Evolutionary conservation across 768 basidiomycete species (phyloP), one percentile per base, ranked within the genome.

Genomic region (Naematelia aurantialba): DNA sequence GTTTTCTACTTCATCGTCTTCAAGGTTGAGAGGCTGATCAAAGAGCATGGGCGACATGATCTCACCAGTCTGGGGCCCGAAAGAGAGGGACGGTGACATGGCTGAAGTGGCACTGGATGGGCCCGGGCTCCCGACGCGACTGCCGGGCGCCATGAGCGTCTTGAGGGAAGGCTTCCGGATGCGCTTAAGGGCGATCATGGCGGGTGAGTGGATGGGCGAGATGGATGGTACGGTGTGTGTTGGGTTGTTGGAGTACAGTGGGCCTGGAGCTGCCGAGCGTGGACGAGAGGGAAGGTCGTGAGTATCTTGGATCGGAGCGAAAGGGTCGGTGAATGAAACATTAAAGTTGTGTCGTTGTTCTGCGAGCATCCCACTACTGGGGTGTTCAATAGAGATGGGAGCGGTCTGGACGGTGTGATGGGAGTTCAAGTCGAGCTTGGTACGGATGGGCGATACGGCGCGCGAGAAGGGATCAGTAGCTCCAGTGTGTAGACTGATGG

Each of bases 91-190:
- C 34, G 17, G 17, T 8, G 34, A 39, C 17, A 39, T 39, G 30
- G 27, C 30, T 34, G 52, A 52, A 5, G 30, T 52, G 10, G 52
- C 19, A 30, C 21, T 39, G 2, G 30, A 31, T 13, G 30, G 52
- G 34, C 34, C 34, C 17, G 56, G 56, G 24, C 29, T 50, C 14
- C 30, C 30, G 8, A 25, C 56, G 31, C 56, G 56, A 12, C 34
- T 39, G 17, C 46, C 56, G 17, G 44, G 60, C 5, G 63, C 59
- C 19, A 71, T 68, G 24, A 71, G 47, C 11, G 70, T 71, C 11
- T 60, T 53, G 10, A 71, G 42, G 1, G 59, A 59, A 4, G 70
- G 70, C 56, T 60, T 62, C 11, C 65, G 60, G 27, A 68, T 65
- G n/a, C 63, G 58, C 24, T 51, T 60, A 4, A 59, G 62, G 5